Evolutionary conservation across 192 early-diverging fungal species (phyloP).

Genomic region (Kickxella alabastrina): DNA sequence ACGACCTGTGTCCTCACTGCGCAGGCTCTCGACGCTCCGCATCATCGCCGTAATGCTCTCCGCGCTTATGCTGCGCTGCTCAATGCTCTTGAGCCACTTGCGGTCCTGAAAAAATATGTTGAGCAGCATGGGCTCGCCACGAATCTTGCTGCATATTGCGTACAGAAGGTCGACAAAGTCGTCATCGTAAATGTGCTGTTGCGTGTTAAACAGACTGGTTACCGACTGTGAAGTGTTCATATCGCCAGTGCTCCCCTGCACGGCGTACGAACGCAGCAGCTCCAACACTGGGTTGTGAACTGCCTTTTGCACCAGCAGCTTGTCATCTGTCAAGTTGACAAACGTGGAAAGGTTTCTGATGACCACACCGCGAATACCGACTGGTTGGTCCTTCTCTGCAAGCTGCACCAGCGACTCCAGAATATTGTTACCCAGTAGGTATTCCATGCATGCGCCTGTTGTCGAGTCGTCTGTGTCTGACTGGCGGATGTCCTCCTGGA

Average conservation of each 20-base stretch:
- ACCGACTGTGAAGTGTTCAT: constrained; percentile 9
- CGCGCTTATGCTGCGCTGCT: constrained; percentile 34
- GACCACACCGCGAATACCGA: constrained; percentile 73
- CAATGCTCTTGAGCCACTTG: constrained; percentile 41
- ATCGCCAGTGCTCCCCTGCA: constrained; percentile 1
- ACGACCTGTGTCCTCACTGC: constrained; percentile 5
- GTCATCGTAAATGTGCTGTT: constrained; percentile 27
- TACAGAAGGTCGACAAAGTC: constrained; percentile 47
- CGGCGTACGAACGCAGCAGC: constrained; percentile 66
- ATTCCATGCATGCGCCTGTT: constrained; percentile 85
- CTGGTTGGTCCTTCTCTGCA: constrained; percentile 72
- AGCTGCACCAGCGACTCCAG: constrained; percentile 75
- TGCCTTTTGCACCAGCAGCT: constrained; percentile 85
- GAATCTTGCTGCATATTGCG: constrained; percentile 50
- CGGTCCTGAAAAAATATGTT: constrained; percentile 52
- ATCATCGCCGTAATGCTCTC: constrained; percentile 46
- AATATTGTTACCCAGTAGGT: constrained; percentile 78
- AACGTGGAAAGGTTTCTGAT: constrained; percentile 75
- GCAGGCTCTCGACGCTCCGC: constrained; percentile 48
- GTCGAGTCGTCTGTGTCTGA: constrained; percentile 66
- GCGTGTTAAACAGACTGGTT: constrained; percentile 16
- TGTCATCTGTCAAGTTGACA: constrained; percentile 81
- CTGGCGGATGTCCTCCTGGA: constrained; percentile 73
- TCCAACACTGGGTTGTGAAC: constrained; percentile 82
- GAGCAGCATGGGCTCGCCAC: constrained; percentile 46